Evolutionary conservation across 1,284 basidiomycete species (phyloP).

Genomic region (Sutorius eximius): DNA sequence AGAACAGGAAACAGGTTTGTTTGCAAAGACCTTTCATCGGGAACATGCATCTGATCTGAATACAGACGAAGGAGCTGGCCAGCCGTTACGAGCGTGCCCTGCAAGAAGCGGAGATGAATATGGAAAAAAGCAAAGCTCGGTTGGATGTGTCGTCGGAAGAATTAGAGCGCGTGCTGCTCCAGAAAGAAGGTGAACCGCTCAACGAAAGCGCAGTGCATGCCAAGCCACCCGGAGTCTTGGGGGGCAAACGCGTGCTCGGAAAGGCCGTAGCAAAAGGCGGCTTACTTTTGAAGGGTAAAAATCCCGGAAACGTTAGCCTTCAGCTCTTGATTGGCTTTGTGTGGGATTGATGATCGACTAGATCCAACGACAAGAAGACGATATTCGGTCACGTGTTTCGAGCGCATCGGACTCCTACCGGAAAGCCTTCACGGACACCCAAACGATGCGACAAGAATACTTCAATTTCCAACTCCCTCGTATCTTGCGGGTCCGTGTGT

Average conservation of each 20-base stretch:
- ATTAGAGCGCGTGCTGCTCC: constrained; percentile 87
- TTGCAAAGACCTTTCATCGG: constrained; percentile 5
- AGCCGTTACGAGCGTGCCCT: constrained; percentile 84
- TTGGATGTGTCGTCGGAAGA: constrained; percentile 93
- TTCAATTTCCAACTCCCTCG: constrained; percentile 96
- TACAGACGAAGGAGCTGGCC: constrained; percentile 86
- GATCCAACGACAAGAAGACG: constrained; percentile 94
- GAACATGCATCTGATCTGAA: constrained; percentile 13
- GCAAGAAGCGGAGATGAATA: constrained; percentile 84
- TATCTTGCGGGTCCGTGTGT: constrained; percentile 76
- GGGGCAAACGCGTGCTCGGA: constrained; percentile 76
- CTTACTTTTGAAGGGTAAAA: constrained; percentile 89
- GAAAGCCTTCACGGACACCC: constrained; percentile 89
- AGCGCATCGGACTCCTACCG: constrained; percentile 86
- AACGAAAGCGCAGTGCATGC: constrained; percentile 76
- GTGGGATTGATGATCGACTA: constrained; percentile 35
- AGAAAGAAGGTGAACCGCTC: constrained; percentile 91
- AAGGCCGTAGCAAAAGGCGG: constrained; percentile 93
- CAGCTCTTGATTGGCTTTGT: constrained; percentile 5
- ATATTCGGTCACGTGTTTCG: constrained; percentile 84
- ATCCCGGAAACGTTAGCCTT: constrained; percentile 79
- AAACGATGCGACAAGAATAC: constrained; percentile 91
- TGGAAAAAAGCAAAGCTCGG: constrained; percentile 87
- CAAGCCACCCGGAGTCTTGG: constrained; percentile 50
- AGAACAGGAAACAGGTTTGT: constrained; percentile 82